Evolutionary conservation across 1,284 basidiomycete genomes (phyloP).

Genomic region (Sparassis latifolia): DNA sequence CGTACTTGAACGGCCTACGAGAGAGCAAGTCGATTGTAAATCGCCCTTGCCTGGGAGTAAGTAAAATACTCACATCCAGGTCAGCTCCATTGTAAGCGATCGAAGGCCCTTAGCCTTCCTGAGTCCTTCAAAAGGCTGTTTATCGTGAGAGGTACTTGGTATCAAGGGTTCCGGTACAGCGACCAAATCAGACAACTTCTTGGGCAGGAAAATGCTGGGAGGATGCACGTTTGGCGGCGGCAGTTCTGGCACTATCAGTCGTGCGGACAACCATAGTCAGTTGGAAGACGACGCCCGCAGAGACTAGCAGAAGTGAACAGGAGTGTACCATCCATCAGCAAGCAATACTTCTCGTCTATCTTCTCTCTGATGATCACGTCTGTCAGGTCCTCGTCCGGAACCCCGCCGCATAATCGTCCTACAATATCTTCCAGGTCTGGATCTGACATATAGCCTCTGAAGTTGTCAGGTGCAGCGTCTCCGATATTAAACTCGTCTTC

Average conservation of each 20-base stretch:
- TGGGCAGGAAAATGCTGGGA: constrained; percentile 29
- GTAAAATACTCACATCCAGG: constrained; percentile 52
- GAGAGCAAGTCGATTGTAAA: neutral
- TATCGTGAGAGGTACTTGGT: constrained; percentile 18
- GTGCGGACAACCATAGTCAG: neutral
- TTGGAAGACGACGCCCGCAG: neutral
- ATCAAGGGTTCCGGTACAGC: neutral
- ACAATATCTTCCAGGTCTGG: constrained; percentile 3
- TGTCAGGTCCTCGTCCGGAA: constrained; percentile 22
- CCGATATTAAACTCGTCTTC: constrained; percentile 1
- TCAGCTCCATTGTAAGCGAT: constrained; percentile 51
- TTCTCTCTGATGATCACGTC: constrained; percentile 45
- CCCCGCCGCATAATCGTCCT: constrained; percentile 10
- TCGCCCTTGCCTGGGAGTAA: neutral
- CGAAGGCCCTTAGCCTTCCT: constrained; percentile 53
- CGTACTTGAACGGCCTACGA: constrained; percentile 37
- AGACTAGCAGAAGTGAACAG: too few relatives aligned
- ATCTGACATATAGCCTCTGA: constrained; percentile 16
- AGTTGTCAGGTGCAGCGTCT: constrained; percentile 7
- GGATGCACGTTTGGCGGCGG: constrained; percentile 41
- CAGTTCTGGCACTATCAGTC: constrained; percentile 41
- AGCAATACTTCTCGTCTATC: constrained; percentile 42
- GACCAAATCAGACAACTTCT: constrained; percentile 15
- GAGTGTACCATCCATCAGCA: constrained; percentile 46
- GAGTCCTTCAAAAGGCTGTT: constrained; percentile 18